Evolutionary conservation across 139 green algal species (phyloP).

Genomic region (Micromonas pusilla): DNA sequence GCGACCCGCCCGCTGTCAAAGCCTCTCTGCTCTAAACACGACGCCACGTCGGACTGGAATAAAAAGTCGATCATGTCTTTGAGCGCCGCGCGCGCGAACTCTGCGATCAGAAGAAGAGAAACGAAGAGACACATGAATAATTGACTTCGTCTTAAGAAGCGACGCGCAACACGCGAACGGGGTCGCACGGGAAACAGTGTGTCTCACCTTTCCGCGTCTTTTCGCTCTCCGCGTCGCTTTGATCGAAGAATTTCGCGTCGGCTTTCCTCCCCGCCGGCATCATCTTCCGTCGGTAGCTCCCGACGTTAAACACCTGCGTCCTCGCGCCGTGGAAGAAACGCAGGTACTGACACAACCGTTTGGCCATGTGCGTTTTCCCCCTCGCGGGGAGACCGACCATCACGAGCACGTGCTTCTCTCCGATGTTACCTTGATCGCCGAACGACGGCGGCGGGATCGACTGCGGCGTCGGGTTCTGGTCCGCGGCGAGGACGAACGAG

Average conservation of each 20-base stretch:
- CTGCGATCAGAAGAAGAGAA: background rate
- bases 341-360: slow-evolving; percentile 32
- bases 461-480: slow-evolving; percentile 31
- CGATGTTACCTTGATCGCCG: slow-evolving; percentile 24
- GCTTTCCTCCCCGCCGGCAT: background rate
- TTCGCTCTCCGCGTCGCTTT: background rate
- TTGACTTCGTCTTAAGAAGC: background rate
- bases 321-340: slow-evolving; percentile 38
- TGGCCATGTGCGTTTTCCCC: slow-evolving; percentile 35
- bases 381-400: slow-evolving; percentile 35
- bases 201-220: background rate
- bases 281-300: slow-evolving; percentile 27
- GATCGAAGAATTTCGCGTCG: background rate
- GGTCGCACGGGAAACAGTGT: background rate
- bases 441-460: slow-evolving; percentile 16
- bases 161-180: background rate
- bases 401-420: slow-evolving; percentile 35
- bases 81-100: slow-evolving; percentile 6
- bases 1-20: slow-evolving; percentile 27
- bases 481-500: background rate
- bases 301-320: slow-evolving; percentile 35
- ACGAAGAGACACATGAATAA: no score
- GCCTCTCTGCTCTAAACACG: background rate
- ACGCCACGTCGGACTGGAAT: slow-evolving; percentile 16
- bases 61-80: slow-evolving; percentile 36